Percentiles rank a stretch among this genome's conserved stretches.
Evolutionary conservation across 2,329 filamentous ascomycete species (phyloP).

Genomic region (Capronia americana): DNA sequence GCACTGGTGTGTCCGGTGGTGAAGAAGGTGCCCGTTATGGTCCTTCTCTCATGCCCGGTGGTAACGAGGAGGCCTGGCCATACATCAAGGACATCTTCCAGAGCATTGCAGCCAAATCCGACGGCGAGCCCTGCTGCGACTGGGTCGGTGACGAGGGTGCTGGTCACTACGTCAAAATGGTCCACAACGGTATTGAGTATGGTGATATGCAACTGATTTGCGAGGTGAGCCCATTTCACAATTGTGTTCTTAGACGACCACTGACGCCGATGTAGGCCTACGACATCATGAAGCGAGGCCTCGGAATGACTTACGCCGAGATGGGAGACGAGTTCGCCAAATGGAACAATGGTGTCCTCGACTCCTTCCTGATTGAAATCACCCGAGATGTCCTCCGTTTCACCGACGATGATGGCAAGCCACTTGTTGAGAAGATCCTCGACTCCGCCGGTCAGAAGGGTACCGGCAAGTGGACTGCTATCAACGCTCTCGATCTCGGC

Average conservation of each 20-base stretch:
- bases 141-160: slow-evolving; percentile 99
- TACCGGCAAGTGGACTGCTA: slow-evolving; percentile 99
- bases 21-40: slow-evolving; percentile 99
- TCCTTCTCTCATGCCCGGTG: slow-evolving; percentile 97
- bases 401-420: slow-evolving; percentile 90
- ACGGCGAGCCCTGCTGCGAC: slow-evolving; percentile 96
- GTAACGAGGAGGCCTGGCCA: slow-evolving; percentile 97
- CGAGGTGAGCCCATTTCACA: slow-evolving; percentile 72
- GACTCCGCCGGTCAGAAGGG: slow-evolving; percentile 99
- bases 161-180: slow-evolving; percentile 99
- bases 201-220: slow-evolving; percentile 99
- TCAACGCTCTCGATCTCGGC: slow-evolving; percentile 97
- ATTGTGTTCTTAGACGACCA: background rate
- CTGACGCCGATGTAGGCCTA: slow-evolving; percentile 73
- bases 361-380: slow-evolving; percentile 99
- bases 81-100: slow-evolving; percentile 99
- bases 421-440: slow-evolving; percentile 97
- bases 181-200: slow-evolving; percentile 99
- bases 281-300: slow-evolving; percentile 98
- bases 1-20: slow-evolving; percentile 96
- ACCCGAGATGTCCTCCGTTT: slow-evolving; percentile 98
- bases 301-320: slow-evolving; percentile 87
- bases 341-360: slow-evolving; percentile 98
- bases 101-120: slow-evolving; percentile 95
- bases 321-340: slow-evolving; percentile 92